Base-by-base conservation (phyloP, 2,329 filamentous ascomycete species). In the Coniochaeta sp. region DNA sequence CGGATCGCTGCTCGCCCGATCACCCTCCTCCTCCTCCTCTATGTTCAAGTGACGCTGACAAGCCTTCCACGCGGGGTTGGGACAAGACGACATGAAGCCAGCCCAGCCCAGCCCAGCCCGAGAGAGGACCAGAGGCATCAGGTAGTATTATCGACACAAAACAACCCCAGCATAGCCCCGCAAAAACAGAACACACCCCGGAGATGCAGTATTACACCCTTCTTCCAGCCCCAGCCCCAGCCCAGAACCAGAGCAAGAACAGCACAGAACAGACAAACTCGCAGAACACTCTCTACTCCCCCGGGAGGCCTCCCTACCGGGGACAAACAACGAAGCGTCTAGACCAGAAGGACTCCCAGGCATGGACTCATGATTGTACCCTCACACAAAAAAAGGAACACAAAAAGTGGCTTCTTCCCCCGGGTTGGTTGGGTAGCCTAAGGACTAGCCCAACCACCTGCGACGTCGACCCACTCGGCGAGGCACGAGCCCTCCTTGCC, bases 401-500 rank as follows among this genome's bases (percentile, higher is more conserved):
- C n/a, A n/a, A n/a, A n/a, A n/a, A n/a, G n/a, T n/a, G n/a, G n/a
- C n/a, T n/a, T n/a, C n/a, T n/a, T n/a, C n/a, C n/a, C n/a, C n/a
- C n/a, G n/a, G n/a, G n/a, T n/a, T n/a, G n/a, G n/a, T n/a, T n/a
- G n/a, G 3, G 16, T 17, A 5, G 16, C 19, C 32, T 50, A 79
- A 58, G 77, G 76, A 62, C 77, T 79, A 61, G 90, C 86, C 91
- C 93, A 99, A 62, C 95, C 95, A 67, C 95, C 95, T 55, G 93
- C 93, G 67, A 97, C 92, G 62, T 97, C 91, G 16, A 99, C 95
- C 95, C 95, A 99, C 76, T 99, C 92, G 10, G 91, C 84, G 60
- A 97, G 80, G 76, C 95, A 99, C 66, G 91, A 96, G 63, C 95
- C 95, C 72, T 96, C 90, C 76, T 98, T 99, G 74, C 92, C 93